Base-by-base conservation (phyloP, 192 early-diverging fungal genomes). In the Rhizophagus clarus region DNA sequence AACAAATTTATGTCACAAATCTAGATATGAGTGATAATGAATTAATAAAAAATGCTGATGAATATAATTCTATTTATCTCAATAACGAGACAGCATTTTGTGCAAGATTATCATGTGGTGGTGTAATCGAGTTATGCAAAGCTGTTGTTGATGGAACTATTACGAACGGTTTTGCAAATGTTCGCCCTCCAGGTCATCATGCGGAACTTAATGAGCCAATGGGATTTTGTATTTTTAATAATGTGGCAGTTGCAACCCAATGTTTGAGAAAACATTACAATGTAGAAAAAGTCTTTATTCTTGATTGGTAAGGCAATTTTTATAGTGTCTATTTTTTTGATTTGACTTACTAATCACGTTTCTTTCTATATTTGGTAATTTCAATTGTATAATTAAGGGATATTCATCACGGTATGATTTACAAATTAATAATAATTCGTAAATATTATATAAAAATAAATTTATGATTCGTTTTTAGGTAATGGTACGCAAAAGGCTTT, bases 181-280 rank as follows among this genome's bases (percentile, higher is more conserved):
- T 98, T 49, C 87, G 97, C 80, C 97, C 97, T 4, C 97, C 97
- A 1, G 97, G 97, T 15, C 97, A 98, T 85, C 97, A 98, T 83
- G 94, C 97, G 0, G 96, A 96, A 72, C 67, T 82, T 6, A 86
- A 91, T 70, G 84, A 88, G 67, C 84, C 92, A 14, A 96, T 92
- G 89, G 97, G 97, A 9, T 98, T 97, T 70, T 97, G 97, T 77
- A 68, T 97, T 14, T 88, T 91, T 61, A 97, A 97, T 83, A 98
- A 98, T 83, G 92, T 98, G 3, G 94, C 95, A 0, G 90, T 98
- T 34, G 95, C 97, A 4, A 87, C 93, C 0, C 85, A 87, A 29
- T 89, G 91, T 42, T 76, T 95, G 8, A 88, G 90, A 69, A 63
- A 63, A 29, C 40, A 85, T 11, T 79, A 86, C n/a, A 81, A 85